Conservation (phyloP, 2,329 filamentous ascomycete species). For the Cordyceps cateniannulata region DNA sequence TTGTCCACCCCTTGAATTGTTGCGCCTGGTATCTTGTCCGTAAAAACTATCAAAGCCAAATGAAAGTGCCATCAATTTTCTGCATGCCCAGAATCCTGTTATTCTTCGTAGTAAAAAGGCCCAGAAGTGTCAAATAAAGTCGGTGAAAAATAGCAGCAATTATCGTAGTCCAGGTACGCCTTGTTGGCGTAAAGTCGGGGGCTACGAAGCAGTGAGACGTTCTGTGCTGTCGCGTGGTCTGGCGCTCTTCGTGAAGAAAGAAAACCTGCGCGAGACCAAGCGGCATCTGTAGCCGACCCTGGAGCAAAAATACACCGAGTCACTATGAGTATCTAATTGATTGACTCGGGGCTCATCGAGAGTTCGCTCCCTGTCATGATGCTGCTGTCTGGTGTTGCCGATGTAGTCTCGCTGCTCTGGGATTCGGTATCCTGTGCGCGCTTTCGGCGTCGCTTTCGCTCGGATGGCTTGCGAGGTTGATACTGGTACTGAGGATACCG, state of each 20-base stretch:
- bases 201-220: not conserved
- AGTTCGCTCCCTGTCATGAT: not conserved
- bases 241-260: not conserved
- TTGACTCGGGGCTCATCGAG: not conserved
- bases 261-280: not conserved
- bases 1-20: not conserved
- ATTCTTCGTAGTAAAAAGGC: not conserved
- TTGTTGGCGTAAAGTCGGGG: not conserved
- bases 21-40: not conserved
- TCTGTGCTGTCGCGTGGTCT: not conserved
- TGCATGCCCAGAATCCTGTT: not conserved
- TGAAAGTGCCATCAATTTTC: not conserved
- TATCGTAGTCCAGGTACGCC: not conserved
- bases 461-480: constrained; percentile 27
- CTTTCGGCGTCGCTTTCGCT: constrained; percentile 19
- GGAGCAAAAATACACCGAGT: not conserved
- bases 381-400: constrained; percentile 11
- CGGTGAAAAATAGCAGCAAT: not conserved
- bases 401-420: constrained; percentile 7
- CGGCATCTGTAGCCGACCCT: not conserved
- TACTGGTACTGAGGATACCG: constrained; percentile 34
- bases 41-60: not conserved
- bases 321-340: not conserved
- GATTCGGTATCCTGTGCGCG: not conserved
- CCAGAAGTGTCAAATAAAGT: not conserved